Conservation (phyloP, 345 rosid genomes). For the Dovyalis caffra region DNA sequence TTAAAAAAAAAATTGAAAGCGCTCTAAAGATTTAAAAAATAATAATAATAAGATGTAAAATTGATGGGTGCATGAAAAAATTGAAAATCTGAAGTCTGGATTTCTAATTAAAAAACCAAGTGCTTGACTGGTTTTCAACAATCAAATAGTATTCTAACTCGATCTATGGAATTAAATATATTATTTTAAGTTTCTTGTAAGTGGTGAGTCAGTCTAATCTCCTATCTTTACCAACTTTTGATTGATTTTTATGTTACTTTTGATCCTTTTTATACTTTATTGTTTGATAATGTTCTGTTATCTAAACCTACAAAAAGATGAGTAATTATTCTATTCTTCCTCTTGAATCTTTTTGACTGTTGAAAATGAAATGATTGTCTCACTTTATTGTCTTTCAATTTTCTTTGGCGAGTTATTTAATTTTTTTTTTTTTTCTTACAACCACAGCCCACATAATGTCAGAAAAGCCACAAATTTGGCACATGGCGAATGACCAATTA, state of each 20-base stretch:
- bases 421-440: no score
- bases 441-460: not conserved
- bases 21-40: no score
- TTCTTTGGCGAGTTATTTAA: not conserved
- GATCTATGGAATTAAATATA: not conserved
- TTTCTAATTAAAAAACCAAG: constrained; percentile 13
- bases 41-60: no score
- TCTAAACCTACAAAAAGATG: constrained; percentile 9
- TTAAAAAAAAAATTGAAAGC: no score
- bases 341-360: constrained; percentile 27
- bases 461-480: not conserved
- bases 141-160: constrained; percentile 2
- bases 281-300: constrained; percentile 11
- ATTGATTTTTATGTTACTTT: constrained; percentile 17
- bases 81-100: not conserved
- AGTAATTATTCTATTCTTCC: constrained; percentile 20
- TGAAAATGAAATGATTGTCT: constrained; percentile 24
- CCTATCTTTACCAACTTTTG: constrained; percentile 17
- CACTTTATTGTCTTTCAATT: constrained; percentile 12
- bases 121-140: constrained; percentile 27
- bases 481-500: not conserved
- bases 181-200: not conserved
- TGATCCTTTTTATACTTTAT: constrained; percentile 6
- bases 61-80: not conserved
- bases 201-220: constrained; percentile 20